Evolutionary conservation across 306 rosid genomes (phyloP).

Genomic region (Gynostemma pentaphyllum): DNA sequence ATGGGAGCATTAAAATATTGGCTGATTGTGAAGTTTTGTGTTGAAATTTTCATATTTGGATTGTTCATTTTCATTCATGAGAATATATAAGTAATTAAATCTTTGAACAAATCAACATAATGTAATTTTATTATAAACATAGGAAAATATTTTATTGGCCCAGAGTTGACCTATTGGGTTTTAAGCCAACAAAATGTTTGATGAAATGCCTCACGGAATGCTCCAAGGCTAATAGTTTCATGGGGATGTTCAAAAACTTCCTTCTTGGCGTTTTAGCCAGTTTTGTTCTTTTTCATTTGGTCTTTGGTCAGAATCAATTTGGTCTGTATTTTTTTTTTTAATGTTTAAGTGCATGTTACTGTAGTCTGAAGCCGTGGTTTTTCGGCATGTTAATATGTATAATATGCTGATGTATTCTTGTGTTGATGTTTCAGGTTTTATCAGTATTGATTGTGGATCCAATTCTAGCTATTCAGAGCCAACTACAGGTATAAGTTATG

Average conservation of each 20-base stretch:
- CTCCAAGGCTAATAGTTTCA: too few relatives aligned
- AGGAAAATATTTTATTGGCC: too few relatives aligned
- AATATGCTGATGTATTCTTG: background rate
- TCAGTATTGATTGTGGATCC: constrained; percentile 1
- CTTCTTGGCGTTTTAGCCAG: background rate
- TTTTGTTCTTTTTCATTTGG: constrained; percentile 5
- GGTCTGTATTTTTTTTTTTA: background rate
- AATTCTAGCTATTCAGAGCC: background rate
- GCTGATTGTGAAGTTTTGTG: too few relatives aligned
- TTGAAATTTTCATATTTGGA: too few relatives aligned
- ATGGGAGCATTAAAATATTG: too few relatives aligned
- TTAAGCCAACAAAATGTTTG: background rate
- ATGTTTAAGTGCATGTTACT: background rate
- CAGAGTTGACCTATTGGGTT: background rate
- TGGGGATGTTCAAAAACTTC: background rate
- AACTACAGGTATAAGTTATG: background rate
- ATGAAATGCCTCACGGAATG: background rate
- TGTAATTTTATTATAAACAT: too few relatives aligned
- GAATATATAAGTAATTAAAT: too few relatives aligned
- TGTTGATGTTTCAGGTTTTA: background rate
- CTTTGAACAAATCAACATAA: too few relatives aligned
- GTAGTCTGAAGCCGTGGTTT: background rate
- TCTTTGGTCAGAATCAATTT: constrained; percentile 22
- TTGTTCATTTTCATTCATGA: too few relatives aligned
- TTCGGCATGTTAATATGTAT: too few relatives aligned